Percentiles rank a stretch among this genome's conserved stretches.
These are phyloP conservation scores for Penicillium sp. DNA, from an alignment of 2,329 filamentous ascomycete genomes.

Conservation along the genomic window DNA sequence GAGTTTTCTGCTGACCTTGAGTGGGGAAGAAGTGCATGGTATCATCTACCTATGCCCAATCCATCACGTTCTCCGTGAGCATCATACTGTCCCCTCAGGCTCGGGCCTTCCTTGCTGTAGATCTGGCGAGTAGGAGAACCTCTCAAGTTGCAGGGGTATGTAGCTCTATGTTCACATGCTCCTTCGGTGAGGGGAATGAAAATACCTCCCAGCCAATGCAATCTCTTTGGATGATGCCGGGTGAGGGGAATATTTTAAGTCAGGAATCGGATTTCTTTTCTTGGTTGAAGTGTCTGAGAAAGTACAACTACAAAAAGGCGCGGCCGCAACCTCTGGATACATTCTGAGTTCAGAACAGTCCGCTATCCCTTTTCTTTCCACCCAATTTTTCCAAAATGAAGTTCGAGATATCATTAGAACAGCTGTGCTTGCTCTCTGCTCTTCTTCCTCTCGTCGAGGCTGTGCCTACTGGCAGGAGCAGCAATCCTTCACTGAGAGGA, in stretches of 20 bases:
- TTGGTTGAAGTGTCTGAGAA: background rate
- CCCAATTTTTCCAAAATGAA: constrained; percentile 8
- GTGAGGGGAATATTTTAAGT: constrained; percentile 1
- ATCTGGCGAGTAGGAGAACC: background rate
- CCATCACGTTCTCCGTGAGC: background rate
- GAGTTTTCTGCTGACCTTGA: background rate
- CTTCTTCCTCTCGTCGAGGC: constrained; percentile 20
- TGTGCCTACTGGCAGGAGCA: constrained; percentile 18
- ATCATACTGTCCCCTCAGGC: background rate
- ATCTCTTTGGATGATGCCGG: background rate
- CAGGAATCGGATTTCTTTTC: background rate
- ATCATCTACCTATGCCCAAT: background rate
- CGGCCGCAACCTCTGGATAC: background rate
- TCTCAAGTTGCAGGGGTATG: background rate
- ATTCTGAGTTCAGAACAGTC: background rate
- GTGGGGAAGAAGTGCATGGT: constrained; percentile 1
- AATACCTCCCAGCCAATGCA: background rate
- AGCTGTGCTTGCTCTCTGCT: constrained; percentile 1
- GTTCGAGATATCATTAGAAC: constrained; percentile 2
- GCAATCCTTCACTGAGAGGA: constrained; percentile 31
- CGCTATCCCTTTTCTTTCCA: background rate
- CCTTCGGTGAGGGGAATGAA: background rate
- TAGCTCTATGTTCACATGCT: background rate
- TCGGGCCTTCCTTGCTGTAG: background rate
- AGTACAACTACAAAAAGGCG: background rate